Percentiles rank a stretch among this genome's conserved stretches.
phyloP scores from a whole-genome alignment of 2,329 filamentous ascomycete genomes.

The Ilyonectria robusta region DNA sequence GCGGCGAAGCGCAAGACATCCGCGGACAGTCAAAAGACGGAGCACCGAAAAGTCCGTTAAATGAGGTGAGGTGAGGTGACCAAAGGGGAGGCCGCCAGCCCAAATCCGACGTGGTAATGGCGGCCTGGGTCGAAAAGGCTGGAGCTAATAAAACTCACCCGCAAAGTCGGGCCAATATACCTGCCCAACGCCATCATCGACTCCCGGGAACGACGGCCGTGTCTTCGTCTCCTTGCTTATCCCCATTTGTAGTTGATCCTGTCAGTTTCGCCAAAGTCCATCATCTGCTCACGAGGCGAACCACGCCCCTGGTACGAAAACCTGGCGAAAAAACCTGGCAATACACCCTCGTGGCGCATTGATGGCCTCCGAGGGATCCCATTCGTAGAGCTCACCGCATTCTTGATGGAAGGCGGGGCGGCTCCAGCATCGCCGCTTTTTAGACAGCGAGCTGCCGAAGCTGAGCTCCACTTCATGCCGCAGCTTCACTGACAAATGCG shows the following conservation, averaged over 20 bases:
- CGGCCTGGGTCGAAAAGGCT: background rate
- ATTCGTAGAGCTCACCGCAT: slow-evolving; percentile 43
- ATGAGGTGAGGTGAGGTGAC: slow-evolving; percentile 11
- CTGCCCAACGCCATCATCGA: slow-evolving; percentile 17
- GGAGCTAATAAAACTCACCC: slow-evolving; percentile 10
- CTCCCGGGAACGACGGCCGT: slow-evolving; percentile 8
- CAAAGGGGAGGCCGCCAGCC: slow-evolving; percentile 4
- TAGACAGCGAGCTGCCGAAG: background rate
- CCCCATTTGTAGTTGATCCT: slow-evolving; percentile 9
- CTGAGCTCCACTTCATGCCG: background rate
- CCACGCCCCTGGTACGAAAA: slow-evolving; percentile 18
- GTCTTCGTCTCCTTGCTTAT: slow-evolving; percentile 13
- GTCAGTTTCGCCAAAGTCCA: slow-evolving; percentile 19
- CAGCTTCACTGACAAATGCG: background rate
- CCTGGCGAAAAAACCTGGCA: slow-evolving; percentile 11
- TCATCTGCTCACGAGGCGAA: slow-evolving; percentile 15
- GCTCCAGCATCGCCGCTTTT: slow-evolving; percentile 1
- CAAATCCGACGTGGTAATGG: background rate
- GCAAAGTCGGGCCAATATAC: background rate
- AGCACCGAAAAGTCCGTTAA: background rate
- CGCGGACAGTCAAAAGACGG: slow-evolving; percentile 4
- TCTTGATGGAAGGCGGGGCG: background rate
- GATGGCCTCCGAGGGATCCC: slow-evolving; percentile 42
- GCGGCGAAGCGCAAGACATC: slow-evolving; percentile 8
- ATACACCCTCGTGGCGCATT: slow-evolving; percentile 34